These are phyloP conservation scores for Nicotiana noctiflora DNA, from an alignment of 257 asterid genomes.

Conservation along the genomic window DNA sequence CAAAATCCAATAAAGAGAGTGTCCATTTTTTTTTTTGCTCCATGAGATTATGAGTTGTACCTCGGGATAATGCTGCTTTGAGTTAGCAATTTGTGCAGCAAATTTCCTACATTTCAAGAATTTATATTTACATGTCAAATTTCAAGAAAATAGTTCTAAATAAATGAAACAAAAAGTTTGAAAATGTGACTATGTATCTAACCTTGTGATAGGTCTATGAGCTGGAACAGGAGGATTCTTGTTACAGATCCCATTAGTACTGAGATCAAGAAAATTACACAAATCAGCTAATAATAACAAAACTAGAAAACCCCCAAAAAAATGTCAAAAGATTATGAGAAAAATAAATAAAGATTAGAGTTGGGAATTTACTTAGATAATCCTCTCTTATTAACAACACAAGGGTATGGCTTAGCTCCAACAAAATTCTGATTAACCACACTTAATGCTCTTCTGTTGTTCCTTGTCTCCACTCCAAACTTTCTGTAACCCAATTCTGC, in stretches of 20 bases:
- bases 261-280: conserved; percentile 9
- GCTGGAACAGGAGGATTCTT: conserved; percentile 42
- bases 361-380: conserved; percentile 51
- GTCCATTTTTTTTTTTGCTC: too few relatives aligned
- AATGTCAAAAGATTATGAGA: neutral
- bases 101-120: conserved; percentile 40
- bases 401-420: conserved; percentile 32
- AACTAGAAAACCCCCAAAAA: neutral
- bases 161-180: neutral
- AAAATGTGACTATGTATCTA: neutral
- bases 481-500: conserved; percentile 41
- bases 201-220: conserved; percentile 71
- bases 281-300: neutral
- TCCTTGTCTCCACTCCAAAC: conserved; percentile 55
- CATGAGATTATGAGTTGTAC: conserved; percentile 13
- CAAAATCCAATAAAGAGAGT: too few relatives aligned
- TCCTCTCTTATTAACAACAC: conserved; percentile 54
- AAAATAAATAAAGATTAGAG: neutral
- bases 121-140: neutral
- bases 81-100: conserved; percentile 64
- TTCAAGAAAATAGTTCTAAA: neutral
- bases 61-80: conserved; percentile 38
- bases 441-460: conserved; percentile 56
- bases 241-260: conserved; percentile 42
- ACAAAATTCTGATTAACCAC: conserved; percentile 54